phyloP scores from a whole-genome alignment of 192 early-diverging fungal species.

The Haplosporangium gracile region DNA sequence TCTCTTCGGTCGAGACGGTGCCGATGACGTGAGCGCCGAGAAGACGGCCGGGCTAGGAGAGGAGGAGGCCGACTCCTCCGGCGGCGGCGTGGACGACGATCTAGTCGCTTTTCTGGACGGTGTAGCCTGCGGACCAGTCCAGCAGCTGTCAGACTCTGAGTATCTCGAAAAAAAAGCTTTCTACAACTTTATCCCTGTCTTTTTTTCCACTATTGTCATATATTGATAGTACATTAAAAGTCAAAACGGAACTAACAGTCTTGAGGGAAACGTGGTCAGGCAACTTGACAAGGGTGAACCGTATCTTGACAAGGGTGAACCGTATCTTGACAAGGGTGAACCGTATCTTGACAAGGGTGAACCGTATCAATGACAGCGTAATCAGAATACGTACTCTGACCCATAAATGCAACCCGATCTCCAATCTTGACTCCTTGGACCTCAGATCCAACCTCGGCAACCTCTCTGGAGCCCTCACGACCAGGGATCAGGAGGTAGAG shows the following conservation, averaged over 20 bases:
- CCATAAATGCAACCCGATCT: slow-evolving; percentile 83
- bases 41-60: slow-evolving; percentile 78
- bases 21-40: slow-evolving; percentile 90
- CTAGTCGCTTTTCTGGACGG: slow-evolving; percentile 77
- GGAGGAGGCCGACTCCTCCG: slow-evolving; percentile 89
- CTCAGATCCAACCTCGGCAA: slow-evolving; percentile 74
- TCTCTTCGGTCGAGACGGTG: slow-evolving; percentile 78
- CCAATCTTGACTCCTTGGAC: slow-evolving; percentile 73
- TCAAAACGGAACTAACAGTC: slow-evolving; percentile 10
- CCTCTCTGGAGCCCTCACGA: slow-evolving; percentile 82
- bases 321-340: slow-evolving; percentile 20
- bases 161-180: not conserved
- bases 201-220: not conserved
- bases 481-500: slow-evolving; percentile 72
- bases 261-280: slow-evolving; percentile 13
- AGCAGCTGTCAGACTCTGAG: slow-evolving; percentile 86
- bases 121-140: slow-evolving; percentile 74
- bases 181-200: too few relatives aligned
- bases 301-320: slow-evolving; percentile 22
- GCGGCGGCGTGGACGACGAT: slow-evolving; percentile 91
- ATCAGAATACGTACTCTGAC: slow-evolving; percentile 77
- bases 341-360: slow-evolving; percentile 17
- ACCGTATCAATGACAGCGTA: slow-evolving; percentile 63
- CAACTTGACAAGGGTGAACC: slow-evolving; percentile 53
- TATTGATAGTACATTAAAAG: not conserved